Base-by-base conservation (phyloP, 73 alveolate genomes). In the Paraurostyla sp. region DNA sequence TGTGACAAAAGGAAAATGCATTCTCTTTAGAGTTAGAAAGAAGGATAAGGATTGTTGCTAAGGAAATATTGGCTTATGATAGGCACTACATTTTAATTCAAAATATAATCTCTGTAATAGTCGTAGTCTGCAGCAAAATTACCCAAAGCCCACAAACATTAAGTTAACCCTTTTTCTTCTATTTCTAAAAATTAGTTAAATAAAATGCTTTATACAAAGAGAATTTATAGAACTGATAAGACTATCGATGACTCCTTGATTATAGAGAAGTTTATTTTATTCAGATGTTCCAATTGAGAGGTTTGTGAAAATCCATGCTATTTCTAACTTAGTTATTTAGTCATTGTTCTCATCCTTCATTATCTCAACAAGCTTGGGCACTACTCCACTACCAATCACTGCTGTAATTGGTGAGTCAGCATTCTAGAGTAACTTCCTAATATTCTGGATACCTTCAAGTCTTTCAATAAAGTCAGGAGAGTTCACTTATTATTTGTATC, bases 251-350 rank as follows among this genome's bases (percentile, higher is more conserved):
- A 65, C 33, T 36, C 82, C 82, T 7, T 18, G 56, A 40, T 65
- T 65, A 65, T 15, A 65, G 27, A 65, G 36, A 6, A 2, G 13
- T 6, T 4, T 40, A 6, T 38, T 22, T 11, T 65, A 35, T 32
- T 65, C 82, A 11, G 56, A 16, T 6, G 82, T 32, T 2, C 59
- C 56, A 2, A 22, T 11, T 4, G 58, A 22, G 6, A 65, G 58
- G 41, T 65, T 65, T 6, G 82, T 65, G 46, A 65, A 65, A 6
- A 65, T 65, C 82, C 82, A 65, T 6, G 82, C 58, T 6, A 65
- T 38, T 6, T 65, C 82, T 6, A 65, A 1, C 58, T 65, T 65
- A 11, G 25, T 65, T 65, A n/a, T n/a, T n/a, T n/a, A n/a, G n/a
- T n/a, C n/a, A n/a, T n/a, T n/a, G n/a, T n/a, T n/a, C n/a, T n/a